These are phyloP conservation scores for Botrytis galanthina DNA, from an alignment of 2,329 filamentous ascomycete genomes.

Conservation along the genomic window DNA sequence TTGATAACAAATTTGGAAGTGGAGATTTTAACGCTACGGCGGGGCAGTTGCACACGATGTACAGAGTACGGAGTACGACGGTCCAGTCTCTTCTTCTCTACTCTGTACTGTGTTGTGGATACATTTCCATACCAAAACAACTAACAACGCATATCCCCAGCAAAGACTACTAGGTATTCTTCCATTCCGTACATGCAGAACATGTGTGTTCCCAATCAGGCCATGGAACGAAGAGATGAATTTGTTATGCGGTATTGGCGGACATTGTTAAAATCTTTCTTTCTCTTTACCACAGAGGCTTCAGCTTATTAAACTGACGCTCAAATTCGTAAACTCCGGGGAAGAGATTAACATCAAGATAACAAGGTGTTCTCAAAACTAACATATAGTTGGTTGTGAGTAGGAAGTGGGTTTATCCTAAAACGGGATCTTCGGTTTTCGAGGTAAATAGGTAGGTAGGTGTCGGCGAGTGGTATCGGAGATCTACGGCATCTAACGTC, in stretches of 20 bases:
- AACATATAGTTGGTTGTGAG: neutral
- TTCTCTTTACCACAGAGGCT: neutral
- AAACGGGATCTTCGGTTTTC: neutral
- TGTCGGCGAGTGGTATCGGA: neutral
- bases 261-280: neutral
- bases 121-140: neutral
- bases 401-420: neutral
- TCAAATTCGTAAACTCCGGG: neutral
- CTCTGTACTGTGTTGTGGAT: neutral
- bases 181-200: neutral
- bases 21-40: neutral
- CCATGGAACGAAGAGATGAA: neutral
- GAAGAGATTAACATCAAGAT: neutral
- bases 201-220: neutral
- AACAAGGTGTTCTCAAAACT: neutral
- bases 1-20: neutral
- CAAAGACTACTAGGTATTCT: too few species aligned
- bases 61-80: neutral
- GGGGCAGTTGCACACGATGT: neutral
- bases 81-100: neutral
- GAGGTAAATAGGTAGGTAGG: neutral
- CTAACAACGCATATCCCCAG: neutral
- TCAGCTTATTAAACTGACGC: too few species aligned
- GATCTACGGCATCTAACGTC: neutral
- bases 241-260: slow-evolving; percentile 1